These are phyloP conservation scores for Fraxinus nigra DNA, from an alignment of 305 asterid species.

Conservation along the genomic window DNA sequence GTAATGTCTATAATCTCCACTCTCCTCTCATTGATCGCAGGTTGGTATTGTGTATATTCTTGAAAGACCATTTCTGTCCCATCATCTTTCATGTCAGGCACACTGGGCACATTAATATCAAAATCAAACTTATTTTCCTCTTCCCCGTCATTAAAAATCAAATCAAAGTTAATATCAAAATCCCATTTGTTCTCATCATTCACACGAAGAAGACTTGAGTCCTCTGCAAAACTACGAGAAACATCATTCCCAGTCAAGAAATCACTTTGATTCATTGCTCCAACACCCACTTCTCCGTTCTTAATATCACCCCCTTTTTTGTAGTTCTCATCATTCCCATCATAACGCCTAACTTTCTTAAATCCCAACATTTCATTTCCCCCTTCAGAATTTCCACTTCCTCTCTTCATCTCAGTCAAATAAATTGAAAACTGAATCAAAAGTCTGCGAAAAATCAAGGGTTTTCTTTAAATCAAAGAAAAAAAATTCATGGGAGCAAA, in stretches of 20 bases:
- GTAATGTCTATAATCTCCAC: slow-evolving; percentile 38
- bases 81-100: slow-evolving; percentile 1
- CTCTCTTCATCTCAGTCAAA: slow-evolving; percentile 46
- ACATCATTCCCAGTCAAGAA: slow-evolving; percentile 21
- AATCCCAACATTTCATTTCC: slow-evolving; percentile 23
- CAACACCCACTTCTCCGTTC: slow-evolving; percentile 24
- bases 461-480: not conserved
- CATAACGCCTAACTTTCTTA: slow-evolving; percentile 40
- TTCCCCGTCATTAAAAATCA: slow-evolving; percentile 26
- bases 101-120: slow-evolving; percentile 44
- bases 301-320: slow-evolving; percentile 26
- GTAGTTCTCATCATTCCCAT: slow-evolving; percentile 28
- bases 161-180: slow-evolving; percentile 27
- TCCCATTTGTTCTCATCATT: slow-evolving; percentile 25
- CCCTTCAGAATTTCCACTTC: slow-evolving; percentile 27
- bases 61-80: slow-evolving; percentile 12
- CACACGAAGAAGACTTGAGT: slow-evolving; percentile 22
- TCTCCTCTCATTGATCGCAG: slow-evolving; percentile 18
- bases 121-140: slow-evolving; percentile 24
- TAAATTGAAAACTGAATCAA: slow-evolving; percentile 13
- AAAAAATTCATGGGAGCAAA: not conserved
- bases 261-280: slow-evolving; percentile 7
- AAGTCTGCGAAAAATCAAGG: slow-evolving; percentile 22
- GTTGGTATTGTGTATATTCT: slow-evolving; percentile 6
- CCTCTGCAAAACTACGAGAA: slow-evolving; percentile 20